Percentiles rank a stretch among this genome's conserved stretches.
phyloP scores from a whole-genome alignment of 2,329 filamentous ascomycete species.

The Talaromyces verruculosus region DNA sequence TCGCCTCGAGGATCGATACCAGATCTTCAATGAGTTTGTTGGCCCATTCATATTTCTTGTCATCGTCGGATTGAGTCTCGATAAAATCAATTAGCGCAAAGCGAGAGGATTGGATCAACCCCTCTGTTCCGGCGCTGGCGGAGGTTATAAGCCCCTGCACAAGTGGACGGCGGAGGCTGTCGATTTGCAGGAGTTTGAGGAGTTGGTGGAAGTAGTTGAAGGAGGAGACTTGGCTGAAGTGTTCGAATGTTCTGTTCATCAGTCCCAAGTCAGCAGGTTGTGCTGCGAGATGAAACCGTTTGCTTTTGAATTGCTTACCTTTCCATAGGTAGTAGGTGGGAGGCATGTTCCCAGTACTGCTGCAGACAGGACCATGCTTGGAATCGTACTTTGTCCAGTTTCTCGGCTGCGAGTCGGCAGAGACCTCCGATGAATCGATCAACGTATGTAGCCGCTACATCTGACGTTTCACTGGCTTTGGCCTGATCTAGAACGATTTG shows the following conservation, averaged over 20 bases:
- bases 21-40: constrained; percentile 53
- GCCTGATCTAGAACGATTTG: constrained; percentile 30
- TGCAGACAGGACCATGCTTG: constrained; percentile 49
- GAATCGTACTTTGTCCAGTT: constrained; percentile 79
- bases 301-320: constrained; percentile 37
- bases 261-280: constrained; percentile 18
- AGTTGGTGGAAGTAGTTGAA: constrained; percentile 46
- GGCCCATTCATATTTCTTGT: constrained; percentile 14
- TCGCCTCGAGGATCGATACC: constrained; percentile 54
- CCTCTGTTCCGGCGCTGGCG: constrained; percentile 46
- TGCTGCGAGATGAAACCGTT: too few relatives aligned
- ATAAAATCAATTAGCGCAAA: constrained; percentile 43
- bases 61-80: constrained; percentile 37
- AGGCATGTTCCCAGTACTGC: constrained; percentile 38
- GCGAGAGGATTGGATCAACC: constrained; percentile 44
- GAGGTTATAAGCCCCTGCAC: constrained; percentile 48
- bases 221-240: constrained; percentile 48
- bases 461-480: neutral
- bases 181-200: constrained; percentile 36
- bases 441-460: constrained; percentile 22
- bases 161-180: constrained; percentile 40
- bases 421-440: constrained; percentile 43
- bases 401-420: constrained; percentile 77
- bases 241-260: constrained; percentile 39
- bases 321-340: constrained; percentile 36